Base-by-base conservation (phyloP, 1,284 basidiomycete species). In the Anthracocystis panici-leucophaei region DNA sequence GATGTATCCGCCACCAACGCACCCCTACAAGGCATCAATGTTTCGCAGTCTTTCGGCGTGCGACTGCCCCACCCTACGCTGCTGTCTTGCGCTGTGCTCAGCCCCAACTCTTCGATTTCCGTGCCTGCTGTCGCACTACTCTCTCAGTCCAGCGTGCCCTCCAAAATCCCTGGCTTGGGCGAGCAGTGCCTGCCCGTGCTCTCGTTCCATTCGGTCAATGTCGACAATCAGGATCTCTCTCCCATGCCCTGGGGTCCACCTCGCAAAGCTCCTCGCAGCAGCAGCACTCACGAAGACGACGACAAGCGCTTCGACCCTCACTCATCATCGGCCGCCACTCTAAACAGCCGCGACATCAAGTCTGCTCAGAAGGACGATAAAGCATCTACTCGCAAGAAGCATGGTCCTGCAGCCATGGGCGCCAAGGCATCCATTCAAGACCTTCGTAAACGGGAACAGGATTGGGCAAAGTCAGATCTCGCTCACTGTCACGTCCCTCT, bases 401-500 rank as follows among this genome's bases (percentile, higher is more conserved):
- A 67, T n/a, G 78, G 76, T 8, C 80, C 80, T n/a, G 63, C 79
- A 1, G 79, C 81, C 9, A 68, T 67, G 62, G 81, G 81, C 14
- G 38, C 57, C 12, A 58, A 51, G 12, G 20, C 69, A 7, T 61
- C 72, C 12, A 41, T 51, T 21, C 57, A 52, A 12, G 72, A 69
- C 21, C 57, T 74, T 8, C 54, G 57, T 16, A 73, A 61, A 35
- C 56, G 73, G 21, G 81, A 82, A 53, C 57, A 77, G 38, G 57
- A 60, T 20, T 75, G 75, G 61, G 78, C 81, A 16, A 58, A 63
- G 33, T 51, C 63, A 12, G 63, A 68, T 11, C 54, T 82, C 16
- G 67, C 70, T 18, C 62, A 74, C n/a, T 74, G 77, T n/a, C 82
- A 84, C 33, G 83, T 84, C 1, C 82, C 81, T 10, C 44, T 84